Evolutionary conservation across 345 rosid genomes (phyloP), one percentile per base, ranked within the genome.

Genomic region (Hevea brasiliensis): DNA sequence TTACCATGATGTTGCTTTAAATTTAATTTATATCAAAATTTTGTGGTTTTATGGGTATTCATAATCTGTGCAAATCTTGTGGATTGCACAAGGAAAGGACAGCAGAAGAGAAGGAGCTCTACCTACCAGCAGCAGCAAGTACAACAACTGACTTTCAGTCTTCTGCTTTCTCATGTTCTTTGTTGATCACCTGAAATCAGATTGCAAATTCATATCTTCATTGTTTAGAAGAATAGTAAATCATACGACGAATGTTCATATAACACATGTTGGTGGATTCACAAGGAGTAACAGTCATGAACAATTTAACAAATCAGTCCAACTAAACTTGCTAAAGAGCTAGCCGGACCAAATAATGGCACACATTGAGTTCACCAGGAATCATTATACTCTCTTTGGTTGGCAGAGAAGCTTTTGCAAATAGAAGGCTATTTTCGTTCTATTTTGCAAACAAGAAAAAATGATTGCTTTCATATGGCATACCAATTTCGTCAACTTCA

Each of bases 401-500:
- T 32, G 37, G 37, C 2, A 32, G 37, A 32, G 37, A 32, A 32
- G 37, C 37, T 32, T 32, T 32, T 32, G 37, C 37, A 32, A 32
- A 32, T 15, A 58, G 55, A 40, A 44, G 13, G 17, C 37, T 20
- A 57, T 42, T 68, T n/a, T 29, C 8, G 13, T 32, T 32, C 37
- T 32, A 8, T 5, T 35, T 48, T 11, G 6, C 5, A 58, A 51
- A 27, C 42, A 57, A 35, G 29, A 27, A n/a, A 60, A 60, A 3
- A 32, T 32, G n/a, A 6, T 3, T 24, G 15, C 20, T 60, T 61
- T 9, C 45, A 44, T 42, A 41, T 10, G 7, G 26, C 87, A 76
- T 86, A 89, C 98, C 98, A 35, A 94, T 94, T 87, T 92, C 96
- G 90, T 94, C 98, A 10, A 94, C 97, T 77, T 92, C 98, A 78